Evolutionary conservation across 2,329 filamentous ascomycete genomes (phyloP).

Genomic region (Paracamarosporium sp.): DNA sequence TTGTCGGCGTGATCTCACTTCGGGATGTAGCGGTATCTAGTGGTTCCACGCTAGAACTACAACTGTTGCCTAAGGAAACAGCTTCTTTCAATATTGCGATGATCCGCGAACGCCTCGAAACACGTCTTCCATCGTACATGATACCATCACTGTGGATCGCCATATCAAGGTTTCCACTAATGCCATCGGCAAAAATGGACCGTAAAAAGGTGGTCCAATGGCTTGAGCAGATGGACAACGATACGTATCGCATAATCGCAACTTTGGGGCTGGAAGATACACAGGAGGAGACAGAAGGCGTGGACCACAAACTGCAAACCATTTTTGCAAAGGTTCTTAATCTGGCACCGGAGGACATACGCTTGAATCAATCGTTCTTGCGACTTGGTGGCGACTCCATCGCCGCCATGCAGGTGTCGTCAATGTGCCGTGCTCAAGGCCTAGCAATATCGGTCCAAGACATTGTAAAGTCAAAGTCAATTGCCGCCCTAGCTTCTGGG

Average conservation of each 20-base stretch:
- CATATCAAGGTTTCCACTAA: constrained; percentile 36
- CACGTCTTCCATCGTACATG: constrained; percentile 42
- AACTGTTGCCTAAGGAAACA: constrained; percentile 28
- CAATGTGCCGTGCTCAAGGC: constrained; percentile 37
- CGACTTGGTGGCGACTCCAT: constrained; percentile 46
- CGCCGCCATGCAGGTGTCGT: constrained; percentile 44
- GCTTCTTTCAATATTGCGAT: constrained; percentile 28
- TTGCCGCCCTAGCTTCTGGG: constrained; percentile 30
- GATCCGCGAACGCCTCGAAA: constrained; percentile 36
- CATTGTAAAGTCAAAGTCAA: constrained; percentile 41
- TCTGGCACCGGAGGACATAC: constrained; percentile 31
- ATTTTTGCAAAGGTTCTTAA: constrained; percentile 41
- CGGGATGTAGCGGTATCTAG: constrained; percentile 19
- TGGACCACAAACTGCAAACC: constrained; percentile 35
- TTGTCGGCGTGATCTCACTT: constrained; percentile 37
- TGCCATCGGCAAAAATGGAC: constrained; percentile 42
- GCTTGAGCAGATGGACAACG: constrained; percentile 38
- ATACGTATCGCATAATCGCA: constrained; percentile 34
- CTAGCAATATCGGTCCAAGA: constrained; percentile 40
- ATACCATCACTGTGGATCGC: constrained; percentile 41
- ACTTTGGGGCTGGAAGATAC: constrained; percentile 25
- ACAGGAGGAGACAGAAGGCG: constrained; percentile 19
- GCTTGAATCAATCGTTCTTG: constrained; percentile 41
- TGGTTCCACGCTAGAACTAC: constrained; percentile 11
- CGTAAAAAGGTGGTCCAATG: constrained; percentile 35